phyloP scores from a whole-genome alignment of 495 filamentous ascomycete genomes.

The Penicillium taxi region DNA sequence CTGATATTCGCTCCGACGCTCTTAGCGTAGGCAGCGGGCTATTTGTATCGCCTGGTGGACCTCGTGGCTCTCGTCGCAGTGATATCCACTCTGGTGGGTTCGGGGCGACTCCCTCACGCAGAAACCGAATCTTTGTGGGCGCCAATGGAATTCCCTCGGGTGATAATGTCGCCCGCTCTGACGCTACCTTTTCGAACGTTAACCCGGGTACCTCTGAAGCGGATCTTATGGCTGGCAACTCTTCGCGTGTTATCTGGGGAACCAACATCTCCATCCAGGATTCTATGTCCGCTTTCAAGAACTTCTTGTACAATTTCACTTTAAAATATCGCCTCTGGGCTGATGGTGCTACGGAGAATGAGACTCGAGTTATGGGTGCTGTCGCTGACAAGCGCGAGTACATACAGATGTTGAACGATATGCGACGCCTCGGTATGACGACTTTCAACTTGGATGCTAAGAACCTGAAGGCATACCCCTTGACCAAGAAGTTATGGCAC shows the following conservation, averaged over 20 bases:
- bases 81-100: slow-evolving; percentile 75
- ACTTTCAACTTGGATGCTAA: slow-evolving; percentile 80
- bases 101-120: slow-evolving; percentile 54
- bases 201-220: slow-evolving; percentile 88
- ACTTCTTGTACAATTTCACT: slow-evolving; percentile 83
- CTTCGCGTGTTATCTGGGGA: slow-evolving; percentile 86
- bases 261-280: slow-evolving; percentile 93
- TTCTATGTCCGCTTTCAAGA: slow-evolving; percentile 76
- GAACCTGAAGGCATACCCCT: slow-evolving; percentile 88
- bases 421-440: slow-evolving; percentile 75
- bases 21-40: slow-evolving; percentile 76
- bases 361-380: slow-evolving; percentile 56
- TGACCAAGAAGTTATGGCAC: slow-evolving; percentile 89
- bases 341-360: slow-evolving; percentile 70
- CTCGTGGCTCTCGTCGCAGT: slow-evolving; percentile 54
- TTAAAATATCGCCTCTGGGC: slow-evolving; percentile 88
- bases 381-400: slow-evolving; percentile 64
- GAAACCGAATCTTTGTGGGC: slow-evolving; percentile 71
- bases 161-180: slow-evolving; percentile 50
- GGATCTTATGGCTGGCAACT: slow-evolving; percentile 72
- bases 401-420: slow-evolving; percentile 76
- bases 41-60: slow-evolving; percentile 62
- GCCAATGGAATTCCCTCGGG: slow-evolving; percentile 65
- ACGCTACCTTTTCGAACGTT: slow-evolving; percentile 81
- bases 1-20: slow-evolving; percentile 49